A percentile compares a stretch with the other conserved stretches of the same genome.
Evolutionary conservation across 1,284 basidiomycete species (phyloP).

Genomic region (Meripilus lineatus): DNA sequence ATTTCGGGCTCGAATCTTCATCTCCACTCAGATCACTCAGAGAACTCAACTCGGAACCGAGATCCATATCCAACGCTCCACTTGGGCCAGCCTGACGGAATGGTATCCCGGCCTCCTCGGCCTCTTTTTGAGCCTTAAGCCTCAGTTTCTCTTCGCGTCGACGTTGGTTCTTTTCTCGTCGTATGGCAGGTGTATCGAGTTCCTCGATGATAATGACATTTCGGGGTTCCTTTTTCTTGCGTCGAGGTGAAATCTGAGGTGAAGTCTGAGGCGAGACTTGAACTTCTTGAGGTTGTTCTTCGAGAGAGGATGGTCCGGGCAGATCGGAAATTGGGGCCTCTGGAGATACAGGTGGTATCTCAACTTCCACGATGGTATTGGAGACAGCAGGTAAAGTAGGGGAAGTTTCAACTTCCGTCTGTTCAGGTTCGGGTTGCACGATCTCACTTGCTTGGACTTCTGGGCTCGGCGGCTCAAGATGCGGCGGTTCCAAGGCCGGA

Average conservation of each 20-base stretch:
- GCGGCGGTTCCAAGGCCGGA: no score
- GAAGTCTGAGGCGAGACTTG: background rate
- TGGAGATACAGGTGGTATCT: background rate
- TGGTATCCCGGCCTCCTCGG: background rate
- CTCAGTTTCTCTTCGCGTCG: conserved; percentile 38
- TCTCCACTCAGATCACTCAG: conserved; percentile 26
- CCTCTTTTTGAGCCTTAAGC: conserved; percentile 1
- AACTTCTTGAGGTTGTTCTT: background rate
- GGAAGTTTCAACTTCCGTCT: background rate
- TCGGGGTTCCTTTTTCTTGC: conserved; percentile 20
- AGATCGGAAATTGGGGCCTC: background rate
- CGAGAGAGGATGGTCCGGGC: conserved; percentile 1
- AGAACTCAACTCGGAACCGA: conserved; percentile 27
- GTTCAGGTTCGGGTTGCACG: background rate
- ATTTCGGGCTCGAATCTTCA: conserved; percentile 10
- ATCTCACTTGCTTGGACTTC: background rate
- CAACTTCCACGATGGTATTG: background rate
- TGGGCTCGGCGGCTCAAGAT: no score
- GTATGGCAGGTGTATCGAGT: conserved; percentile 62
- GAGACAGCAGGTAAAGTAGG: background rate
- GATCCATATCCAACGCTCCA: conserved; percentile 1
- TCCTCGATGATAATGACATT: conserved; percentile 59
- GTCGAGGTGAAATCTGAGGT: background rate
- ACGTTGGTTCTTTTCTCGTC: conserved; percentile 48
- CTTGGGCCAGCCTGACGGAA: conserved; percentile 1